Base-by-base conservation (phyloP, 495 filamentous ascomycete genomes). In the Aspergillus incahuasiensis region DNA sequence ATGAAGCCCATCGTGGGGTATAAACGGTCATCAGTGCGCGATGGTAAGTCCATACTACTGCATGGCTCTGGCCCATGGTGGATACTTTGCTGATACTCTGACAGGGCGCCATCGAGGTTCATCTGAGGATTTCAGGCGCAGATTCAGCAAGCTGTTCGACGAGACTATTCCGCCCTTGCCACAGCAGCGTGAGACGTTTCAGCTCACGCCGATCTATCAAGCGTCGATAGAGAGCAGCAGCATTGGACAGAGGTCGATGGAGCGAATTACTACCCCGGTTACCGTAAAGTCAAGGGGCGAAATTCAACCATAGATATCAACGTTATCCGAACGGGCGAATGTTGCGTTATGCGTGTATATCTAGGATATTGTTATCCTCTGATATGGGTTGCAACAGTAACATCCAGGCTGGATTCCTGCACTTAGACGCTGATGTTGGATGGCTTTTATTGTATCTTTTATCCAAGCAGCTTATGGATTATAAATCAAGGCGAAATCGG, bases 71-170 rank as follows among this genome's bases (percentile, higher is more conserved):
- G 32, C 9, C 32, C 8, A 6, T 15, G 32, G 1, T 16, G n/a
- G 18, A 30, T 41, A 20, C 35, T 3, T 19, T 35, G 25, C 9
- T 22, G 43, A 54, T 32, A 38, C 16, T 16, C 15, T 38, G 19
- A 16, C 41, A 72, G 71, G 57, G 40, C 64, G 66, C 55, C 63
- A 57, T 46, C 63, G 69, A 34, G 66, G 63, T 40, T 72, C 70
- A n/a, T 73, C 70, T 1, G 70, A 72, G 48, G 68, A 72, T 39
- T 70, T 72, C 44, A 67, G 72, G 53, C 69, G 70, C 28, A 65
- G 53, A 42, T 66, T 73, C 51, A 75, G 70, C 62, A 60, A 61
- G 40, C 65, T 75, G 6, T 69, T 75, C 58, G 71, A 73, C 50
- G 70, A 75, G 15, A 69, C 60, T 45, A 59, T 72, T 28, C 66